Evolutionary conservation across 106 monocot genomes (phyloP).

Genomic region (Allium sativum): DNA sequence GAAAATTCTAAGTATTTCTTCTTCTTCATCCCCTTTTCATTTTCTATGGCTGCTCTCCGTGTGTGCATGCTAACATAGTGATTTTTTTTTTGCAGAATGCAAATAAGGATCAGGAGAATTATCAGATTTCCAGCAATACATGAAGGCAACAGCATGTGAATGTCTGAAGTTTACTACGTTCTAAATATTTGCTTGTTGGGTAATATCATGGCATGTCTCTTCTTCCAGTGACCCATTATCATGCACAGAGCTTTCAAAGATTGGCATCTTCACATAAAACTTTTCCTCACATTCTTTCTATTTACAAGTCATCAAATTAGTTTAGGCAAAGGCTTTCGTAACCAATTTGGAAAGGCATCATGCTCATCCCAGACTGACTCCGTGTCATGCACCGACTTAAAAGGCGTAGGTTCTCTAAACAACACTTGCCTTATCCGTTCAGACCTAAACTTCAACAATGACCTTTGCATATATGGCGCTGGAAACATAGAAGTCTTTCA

Average conservation of each 20-base stretch:
- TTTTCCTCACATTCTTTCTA: conserved; percentile 21
- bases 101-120: background rate
- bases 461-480: conserved; percentile 48
- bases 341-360: conserved; percentile 12
- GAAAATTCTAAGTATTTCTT: too few relatives aligned
- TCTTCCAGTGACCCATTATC: conserved; percentile 23
- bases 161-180: background rate
- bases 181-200: background rate
- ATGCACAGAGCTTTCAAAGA: conserved; percentile 28
- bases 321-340: conserved; percentile 1
- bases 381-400: conserved; percentile 62
- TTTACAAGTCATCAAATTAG: conserved; percentile 10
- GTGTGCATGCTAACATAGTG: too few relatives aligned
- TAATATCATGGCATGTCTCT: conserved; percentile 5
- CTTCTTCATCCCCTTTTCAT: too few relatives aligned
- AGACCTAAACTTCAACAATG: conserved; percentile 31
- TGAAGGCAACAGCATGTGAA: conserved; percentile 7
- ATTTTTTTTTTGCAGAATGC: too few relatives aligned
- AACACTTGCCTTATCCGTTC: conserved; percentile 53
- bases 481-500: conserved; percentile 60
- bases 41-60: too few relatives aligned
- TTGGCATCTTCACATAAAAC: conserved; percentile 6
- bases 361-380: conserved; percentile 24
- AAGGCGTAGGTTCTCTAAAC: conserved; percentile 67
- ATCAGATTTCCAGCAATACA: background rate